Evolutionary conservation across 2,329 filamentous ascomycete genomes (phyloP).

Genomic region (Sporothrix pseudoabietina): DNA sequence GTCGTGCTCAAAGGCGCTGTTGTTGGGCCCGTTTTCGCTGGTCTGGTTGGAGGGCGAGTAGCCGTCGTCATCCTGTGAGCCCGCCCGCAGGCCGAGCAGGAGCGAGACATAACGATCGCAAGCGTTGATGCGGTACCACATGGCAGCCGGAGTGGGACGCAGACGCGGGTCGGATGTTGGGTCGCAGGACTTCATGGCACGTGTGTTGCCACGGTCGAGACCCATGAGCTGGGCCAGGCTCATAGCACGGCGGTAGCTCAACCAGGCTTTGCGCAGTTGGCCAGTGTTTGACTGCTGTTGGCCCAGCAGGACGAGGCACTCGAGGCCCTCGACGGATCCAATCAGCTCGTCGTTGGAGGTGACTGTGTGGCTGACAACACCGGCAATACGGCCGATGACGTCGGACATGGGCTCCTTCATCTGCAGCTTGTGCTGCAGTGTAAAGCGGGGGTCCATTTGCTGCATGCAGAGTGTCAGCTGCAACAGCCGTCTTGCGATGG

Average conservation of each 20-base stretch:
- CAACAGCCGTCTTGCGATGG: conserved; percentile 53
- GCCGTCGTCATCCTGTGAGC: conserved; percentile 43
- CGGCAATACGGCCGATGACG: conserved; percentile 42
- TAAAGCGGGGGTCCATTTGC: conserved; percentile 45
- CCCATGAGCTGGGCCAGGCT: conserved; percentile 56
- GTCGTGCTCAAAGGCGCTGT: conserved; percentile 20
- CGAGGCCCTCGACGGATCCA: conserved; percentile 55
- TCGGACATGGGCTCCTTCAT: conserved; percentile 36
- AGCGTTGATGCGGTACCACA: conserved; percentile 56
- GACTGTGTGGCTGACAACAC: conserved; percentile 45
- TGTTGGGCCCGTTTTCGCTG: background rate
- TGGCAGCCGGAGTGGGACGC: conserved; percentile 39
- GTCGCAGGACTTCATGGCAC: conserved; percentile 46
- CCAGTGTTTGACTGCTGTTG: conserved; percentile 57
- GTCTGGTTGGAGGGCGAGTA: background rate
- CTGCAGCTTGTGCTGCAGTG: conserved; percentile 39
- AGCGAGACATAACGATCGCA: conserved; percentile 56
- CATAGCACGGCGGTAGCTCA: conserved; percentile 53
- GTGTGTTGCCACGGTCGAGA: conserved; percentile 44
- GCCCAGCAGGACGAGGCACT: conserved; percentile 53
- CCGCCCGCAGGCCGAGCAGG: conserved; percentile 53
- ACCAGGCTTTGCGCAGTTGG: conserved; percentile 57
- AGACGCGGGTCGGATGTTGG: conserved; percentile 40
- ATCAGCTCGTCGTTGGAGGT: conserved; percentile 56
- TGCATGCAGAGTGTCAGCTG: conserved; percentile 52